phyloP scores from a whole-genome alignment of 768 basidiomycete genomes.

The Macrolepiota dolichaula region DNA sequence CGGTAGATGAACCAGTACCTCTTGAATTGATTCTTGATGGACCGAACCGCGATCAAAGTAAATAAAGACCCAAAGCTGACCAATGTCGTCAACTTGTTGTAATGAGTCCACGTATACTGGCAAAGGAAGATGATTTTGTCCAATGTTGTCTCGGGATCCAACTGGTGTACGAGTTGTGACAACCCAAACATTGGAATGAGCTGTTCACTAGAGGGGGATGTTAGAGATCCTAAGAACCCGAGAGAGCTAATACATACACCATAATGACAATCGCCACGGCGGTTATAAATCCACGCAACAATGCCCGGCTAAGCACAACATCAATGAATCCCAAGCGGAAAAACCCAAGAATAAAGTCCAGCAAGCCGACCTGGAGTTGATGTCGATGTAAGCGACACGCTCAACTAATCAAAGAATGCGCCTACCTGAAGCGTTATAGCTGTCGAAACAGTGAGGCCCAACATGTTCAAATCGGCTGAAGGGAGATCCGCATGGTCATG shows the following conservation, averaged over 20 bases:
- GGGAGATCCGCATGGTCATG: slow-evolving; percentile 41
- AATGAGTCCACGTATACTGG: slow-evolving; percentile 49
- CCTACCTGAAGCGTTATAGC: slow-evolving; percentile 81
- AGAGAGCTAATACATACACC: slow-evolving; percentile 46
- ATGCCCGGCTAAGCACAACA: slow-evolving; percentile 85
- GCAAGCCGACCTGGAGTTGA: slow-evolving; percentile 68
- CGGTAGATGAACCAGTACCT: slow-evolving; percentile 71
- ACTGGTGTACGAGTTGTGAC: slow-evolving; percentile 42
- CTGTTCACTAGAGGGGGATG: slow-evolving; percentile 54
- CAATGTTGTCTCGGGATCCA: slow-evolving; percentile 65
- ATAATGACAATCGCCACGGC: slow-evolving; percentile 85
- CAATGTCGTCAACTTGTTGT: slow-evolving; percentile 64
- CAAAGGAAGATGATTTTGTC: slow-evolving; percentile 79
- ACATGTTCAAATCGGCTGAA: slow-evolving; percentile 38
- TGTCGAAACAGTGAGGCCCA: slow-evolving; percentile 71
- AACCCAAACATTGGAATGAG: slow-evolving; percentile 91
- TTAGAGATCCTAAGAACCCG: neutral
- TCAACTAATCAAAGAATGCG: neutral
- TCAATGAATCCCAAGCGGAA: slow-evolving; percentile 91
- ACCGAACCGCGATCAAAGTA: slow-evolving; percentile 59
- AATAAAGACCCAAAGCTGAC: slow-evolving; percentile 73
- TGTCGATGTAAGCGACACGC: neutral
- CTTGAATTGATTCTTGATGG: slow-evolving; percentile 55
- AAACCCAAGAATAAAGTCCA: slow-evolving; percentile 83
- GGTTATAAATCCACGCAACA: slow-evolving; percentile 84